Conservation (phyloP, 768 basidiomycete species). For the Lentinula guzmanii region DNA sequence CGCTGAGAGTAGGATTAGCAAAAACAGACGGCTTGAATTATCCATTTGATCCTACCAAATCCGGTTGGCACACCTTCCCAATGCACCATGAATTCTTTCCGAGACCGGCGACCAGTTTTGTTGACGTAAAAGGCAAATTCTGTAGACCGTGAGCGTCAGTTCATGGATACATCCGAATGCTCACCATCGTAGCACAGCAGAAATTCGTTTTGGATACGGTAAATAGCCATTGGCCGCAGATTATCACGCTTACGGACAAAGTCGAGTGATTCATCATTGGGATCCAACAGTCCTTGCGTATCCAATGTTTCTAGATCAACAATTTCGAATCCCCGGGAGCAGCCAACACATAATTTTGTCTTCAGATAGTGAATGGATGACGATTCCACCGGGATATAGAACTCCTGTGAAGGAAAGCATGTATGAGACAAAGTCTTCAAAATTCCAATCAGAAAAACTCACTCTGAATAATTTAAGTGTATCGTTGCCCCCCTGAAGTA, state of each 20-base stretch:
- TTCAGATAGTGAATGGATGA: constrained; percentile 96
- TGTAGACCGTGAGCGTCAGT: constrained; percentile 20
- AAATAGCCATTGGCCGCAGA: constrained; percentile 91
- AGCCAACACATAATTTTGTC: constrained; percentile 95
- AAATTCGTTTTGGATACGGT: constrained; percentile 95
- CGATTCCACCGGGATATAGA: constrained; percentile 97
- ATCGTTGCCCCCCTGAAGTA: constrained; percentile 93
- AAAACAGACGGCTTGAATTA: neutral
- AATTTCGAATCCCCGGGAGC: constrained; percentile 96
- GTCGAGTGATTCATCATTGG: constrained; percentile 83
- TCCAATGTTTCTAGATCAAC: constrained; percentile 96
- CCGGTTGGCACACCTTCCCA: constrained; percentile 96
- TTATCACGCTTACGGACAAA: constrained; percentile 90
- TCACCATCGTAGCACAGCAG: constrained; percentile 94
- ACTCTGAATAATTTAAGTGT: constrained; percentile 90
- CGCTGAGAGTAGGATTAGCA: constrained; percentile 39
- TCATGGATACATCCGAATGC: constrained; percentile 15
- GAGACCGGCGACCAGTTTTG: constrained; percentile 87
- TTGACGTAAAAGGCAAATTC: constrained; percentile 99
- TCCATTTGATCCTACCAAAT: constrained; percentile 65
- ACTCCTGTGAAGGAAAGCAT: constrained; percentile 54
- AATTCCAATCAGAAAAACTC: constrained; percentile 8
- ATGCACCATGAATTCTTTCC: constrained; percentile 88
- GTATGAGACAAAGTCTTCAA: neutral
- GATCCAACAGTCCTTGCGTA: constrained; percentile 93